Evolutionary conservation across 495 filamentous ascomycete genomes (phyloP).

Genomic region (Aspergillus wentii): DNA sequence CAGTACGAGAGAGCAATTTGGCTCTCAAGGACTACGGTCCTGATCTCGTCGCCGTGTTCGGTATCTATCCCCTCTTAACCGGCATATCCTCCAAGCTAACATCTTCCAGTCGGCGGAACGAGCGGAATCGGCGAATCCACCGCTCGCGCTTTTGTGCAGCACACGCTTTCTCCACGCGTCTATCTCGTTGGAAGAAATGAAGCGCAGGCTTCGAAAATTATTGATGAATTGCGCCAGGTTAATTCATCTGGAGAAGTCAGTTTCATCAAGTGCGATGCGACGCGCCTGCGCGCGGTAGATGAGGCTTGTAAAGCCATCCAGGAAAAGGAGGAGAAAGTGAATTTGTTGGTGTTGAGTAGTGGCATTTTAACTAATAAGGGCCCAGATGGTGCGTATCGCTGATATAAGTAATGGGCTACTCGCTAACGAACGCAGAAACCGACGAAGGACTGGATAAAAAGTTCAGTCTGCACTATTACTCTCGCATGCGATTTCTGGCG

Average conservation of each 20-base stretch:
- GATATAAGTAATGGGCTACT: no score
- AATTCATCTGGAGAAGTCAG: constrained; percentile 33
- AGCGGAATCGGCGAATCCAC: constrained; percentile 59
- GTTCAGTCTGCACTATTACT: constrained; percentile 51
- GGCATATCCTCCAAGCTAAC: neutral
- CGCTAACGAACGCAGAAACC: constrained; percentile 47
- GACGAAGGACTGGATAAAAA: constrained; percentile 49
- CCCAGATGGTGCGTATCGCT: constrained; percentile 26
- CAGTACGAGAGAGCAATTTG: constrained; percentile 36
- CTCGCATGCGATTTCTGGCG: constrained; percentile 51
- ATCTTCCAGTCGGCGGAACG: constrained; percentile 53
- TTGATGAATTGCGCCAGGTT: constrained; percentile 25
- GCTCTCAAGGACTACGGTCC: constrained; percentile 36
- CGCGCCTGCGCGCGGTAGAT: constrained; percentile 54
- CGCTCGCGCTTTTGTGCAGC: constrained; percentile 49
- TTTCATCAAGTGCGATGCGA: constrained; percentile 53
- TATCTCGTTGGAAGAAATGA: constrained; percentile 47
- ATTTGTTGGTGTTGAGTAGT: constrained; percentile 50
- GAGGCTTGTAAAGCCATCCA: constrained; percentile 51
- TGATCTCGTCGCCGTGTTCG: constrained; percentile 49
- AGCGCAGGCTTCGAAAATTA: constrained; percentile 27
- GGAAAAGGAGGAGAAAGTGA: constrained; percentile 48
- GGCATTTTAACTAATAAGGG: constrained; percentile 26
- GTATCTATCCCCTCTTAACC: no score
- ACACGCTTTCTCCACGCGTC: constrained; percentile 41